phyloP scores from a whole-genome alignment of 129 eudicot species.

The Centrapalus pauciflorus region DNA sequence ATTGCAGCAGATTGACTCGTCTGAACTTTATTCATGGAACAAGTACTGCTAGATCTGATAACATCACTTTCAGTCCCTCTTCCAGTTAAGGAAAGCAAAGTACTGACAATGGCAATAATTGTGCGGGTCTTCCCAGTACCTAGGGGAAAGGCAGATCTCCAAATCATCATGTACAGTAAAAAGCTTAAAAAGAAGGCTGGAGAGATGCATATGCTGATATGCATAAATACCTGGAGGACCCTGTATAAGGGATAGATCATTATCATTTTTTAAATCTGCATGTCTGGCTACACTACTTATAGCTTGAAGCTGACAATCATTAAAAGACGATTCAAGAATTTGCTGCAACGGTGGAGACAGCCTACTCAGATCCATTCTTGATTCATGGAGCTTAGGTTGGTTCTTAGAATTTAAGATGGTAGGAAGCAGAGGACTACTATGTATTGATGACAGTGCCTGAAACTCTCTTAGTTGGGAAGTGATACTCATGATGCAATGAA shows the following conservation, averaged over 20 bases:
- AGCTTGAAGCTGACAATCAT: constrained; percentile 88
- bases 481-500: constrained; percentile 76
- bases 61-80: constrained; percentile 27
- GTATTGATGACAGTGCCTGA: constrained; percentile 86
- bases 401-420: constrained; percentile 57
- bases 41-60: constrained; percentile 18
- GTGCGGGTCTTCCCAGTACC: constrained; percentile 98
- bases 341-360: constrained; percentile 67
- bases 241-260: constrained; percentile 80
- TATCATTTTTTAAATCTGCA: constrained; percentile 37
- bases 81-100: constrained; percentile 55
- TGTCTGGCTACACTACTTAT: constrained; percentile 47
- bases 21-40: constrained; percentile 25
- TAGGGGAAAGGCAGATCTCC: constrained; percentile 12
- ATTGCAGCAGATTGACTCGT: constrained; percentile 84
- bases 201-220: constrained; percentile 5
- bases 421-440: constrained; percentile 75
- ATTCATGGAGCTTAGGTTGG: constrained; percentile 22
- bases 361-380: constrained; percentile 41
- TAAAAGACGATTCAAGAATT: constrained; percentile 56
- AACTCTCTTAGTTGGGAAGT: constrained; percentile 93
- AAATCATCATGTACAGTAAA: constrained; percentile 1
- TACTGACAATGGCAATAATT: constrained; percentile 85
- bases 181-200: constrained; percentile 3
- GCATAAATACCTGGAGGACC: constrained; percentile 89